A percentile compares a stretch with the other conserved stretches of the same genome.
Conservation (phyloP, 768 basidiomycete species). For the Kwoniella dendrophila region DNA sequence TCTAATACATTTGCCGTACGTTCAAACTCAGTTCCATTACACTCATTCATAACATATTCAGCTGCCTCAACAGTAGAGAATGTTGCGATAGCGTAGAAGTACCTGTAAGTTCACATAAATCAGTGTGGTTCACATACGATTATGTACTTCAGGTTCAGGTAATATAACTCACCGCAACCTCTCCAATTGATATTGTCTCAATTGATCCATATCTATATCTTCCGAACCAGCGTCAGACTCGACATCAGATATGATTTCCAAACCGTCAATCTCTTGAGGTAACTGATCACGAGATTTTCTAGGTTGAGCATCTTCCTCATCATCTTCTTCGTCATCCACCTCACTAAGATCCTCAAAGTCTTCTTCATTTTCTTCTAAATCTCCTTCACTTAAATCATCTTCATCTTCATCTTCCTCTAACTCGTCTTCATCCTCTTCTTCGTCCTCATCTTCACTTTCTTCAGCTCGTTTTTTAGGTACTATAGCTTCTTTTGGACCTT, state of each 20-base stretch:
- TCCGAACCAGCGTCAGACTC: conserved; percentile 59
- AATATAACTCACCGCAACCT: conserved; percentile 71
- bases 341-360: background rate
- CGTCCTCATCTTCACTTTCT: conserved; percentile 29
- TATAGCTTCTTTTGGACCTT: conserved; percentile 30
- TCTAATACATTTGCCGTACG: conserved; percentile 95
- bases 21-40: conserved; percentile 94
- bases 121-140: background rate
- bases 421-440: conserved; percentile 31
- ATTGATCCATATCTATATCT: conserved; percentile 82
- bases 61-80: conserved; percentile 80
- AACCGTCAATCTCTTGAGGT: conserved; percentile 38
- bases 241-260: conserved; percentile 57
- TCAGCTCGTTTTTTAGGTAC: conserved; percentile 24
- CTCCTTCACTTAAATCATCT: conserved; percentile 32
- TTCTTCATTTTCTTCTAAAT: conserved; percentile 30
- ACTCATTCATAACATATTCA: conserved; percentile 75
- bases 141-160: background rate
- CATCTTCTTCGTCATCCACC: conserved; percentile 40
- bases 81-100: conserved; percentile 91
- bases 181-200: conserved; percentile 90
- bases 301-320: conserved; percentile 55
- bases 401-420: conserved; percentile 55
- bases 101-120: conserved; percentile 60
- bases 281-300: background rate